Evolutionary conservation across 148 eudicot genomes (phyloP), one percentile per base, ranked within the genome.

Genomic region (Salicornia ramosissima): DNA sequence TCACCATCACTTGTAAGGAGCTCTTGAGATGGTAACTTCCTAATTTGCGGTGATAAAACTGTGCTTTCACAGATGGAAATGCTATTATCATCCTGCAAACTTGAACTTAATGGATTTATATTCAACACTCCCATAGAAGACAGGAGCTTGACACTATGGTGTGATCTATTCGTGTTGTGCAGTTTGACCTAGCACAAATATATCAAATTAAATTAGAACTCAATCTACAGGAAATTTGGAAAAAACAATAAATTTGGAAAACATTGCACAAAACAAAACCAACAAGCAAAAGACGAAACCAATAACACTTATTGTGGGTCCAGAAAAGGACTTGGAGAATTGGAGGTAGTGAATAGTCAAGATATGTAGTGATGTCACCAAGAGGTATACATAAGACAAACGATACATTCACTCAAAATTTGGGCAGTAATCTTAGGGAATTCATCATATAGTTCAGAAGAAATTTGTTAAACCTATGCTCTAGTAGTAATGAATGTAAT

Each of bases 141-240:
- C 64, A 84, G 83, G 77, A 80, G 83, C 80, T 89, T 86, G 69
- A 87, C 80, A 75, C 79, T 87, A 67, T 73, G 74, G 67, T 84
- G 51, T 55, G 87, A 84, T 83, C 91, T 82, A 75, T 78, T 80
- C 34, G 88, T 79, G 65, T 86, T 83, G 74, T 78, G 82, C 10
- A 82, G 70, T 65, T 92, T 89, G 67, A 92, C 97, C 97, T 89
- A 36, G 33, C 10, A 30, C n/a, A 43, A 65, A 21, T 55, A 55
- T 26, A 50, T 15, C 36, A 26, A 22, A 66, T 26, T 0, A 18
- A 2, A 58, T 53, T 25, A 53, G 6, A 56, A 56, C 33, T 56
- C 53, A 49, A 18, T 49, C 50, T 10, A 13, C 18, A 13, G 15
- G 14, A 10, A 13, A 10, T 46, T 12, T 0, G 1, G 1, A 46